These are phyloP conservation scores for Priceomyces melissophilus DNA, from an alignment of 805 yeast genomes.

Conservation along the genomic window DNA sequence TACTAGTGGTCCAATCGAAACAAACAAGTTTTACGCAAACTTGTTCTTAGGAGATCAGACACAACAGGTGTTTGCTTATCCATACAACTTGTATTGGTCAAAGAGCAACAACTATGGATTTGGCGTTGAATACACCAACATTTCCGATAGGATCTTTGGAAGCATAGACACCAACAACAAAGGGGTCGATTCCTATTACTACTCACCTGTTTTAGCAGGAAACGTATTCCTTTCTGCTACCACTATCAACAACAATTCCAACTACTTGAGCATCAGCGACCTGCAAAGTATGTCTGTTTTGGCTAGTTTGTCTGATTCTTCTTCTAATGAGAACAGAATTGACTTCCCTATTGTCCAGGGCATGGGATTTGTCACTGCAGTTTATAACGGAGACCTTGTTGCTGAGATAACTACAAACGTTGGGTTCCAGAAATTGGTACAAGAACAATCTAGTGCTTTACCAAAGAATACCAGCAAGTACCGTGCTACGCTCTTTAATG, in stretches of 20 bases:
- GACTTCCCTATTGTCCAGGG: slow-evolving; percentile 73
- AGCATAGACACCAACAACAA: slow-evolving; percentile 41
- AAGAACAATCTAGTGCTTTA: slow-evolving; percentile 28
- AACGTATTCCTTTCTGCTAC: slow-evolving; percentile 56
- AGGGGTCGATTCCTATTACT: slow-evolving; percentile 45
- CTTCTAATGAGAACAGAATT: slow-evolving; percentile 35
- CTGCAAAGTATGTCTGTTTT: slow-evolving; percentile 51
- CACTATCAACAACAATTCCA: slow-evolving; percentile 37
- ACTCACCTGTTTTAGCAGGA: slow-evolving; percentile 54
- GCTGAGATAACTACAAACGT: slow-evolving; percentile 38
- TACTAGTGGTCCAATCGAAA: slow-evolving; percentile 47
- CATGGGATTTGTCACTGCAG: slow-evolving; percentile 73
- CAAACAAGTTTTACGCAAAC: slow-evolving; percentile 76
- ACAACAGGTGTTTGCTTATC: slow-evolving; percentile 58
- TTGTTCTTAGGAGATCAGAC: slow-evolving; percentile 54
- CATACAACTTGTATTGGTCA: slow-evolving; percentile 62
- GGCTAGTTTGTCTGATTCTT: slow-evolving; percentile 36
- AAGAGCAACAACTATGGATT: slow-evolving; percentile 47
- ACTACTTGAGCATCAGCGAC: slow-evolving; percentile 41
- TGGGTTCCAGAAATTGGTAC: slow-evolving; percentile 20
- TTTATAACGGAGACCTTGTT: slow-evolving; percentile 46
- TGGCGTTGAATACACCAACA: slow-evolving; percentile 57
- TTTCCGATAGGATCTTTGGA: slow-evolving; percentile 43
- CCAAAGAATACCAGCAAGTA: slow-evolving; percentile 47
- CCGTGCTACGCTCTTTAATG: slow-evolving; percentile 50